Percentiles rank a stretch among this genome's conserved stretches.
Evolutionary conservation across 495 filamentous ascomycete genomes (phyloP).

Genomic region (Hypoxylon lenormandii): DNA sequence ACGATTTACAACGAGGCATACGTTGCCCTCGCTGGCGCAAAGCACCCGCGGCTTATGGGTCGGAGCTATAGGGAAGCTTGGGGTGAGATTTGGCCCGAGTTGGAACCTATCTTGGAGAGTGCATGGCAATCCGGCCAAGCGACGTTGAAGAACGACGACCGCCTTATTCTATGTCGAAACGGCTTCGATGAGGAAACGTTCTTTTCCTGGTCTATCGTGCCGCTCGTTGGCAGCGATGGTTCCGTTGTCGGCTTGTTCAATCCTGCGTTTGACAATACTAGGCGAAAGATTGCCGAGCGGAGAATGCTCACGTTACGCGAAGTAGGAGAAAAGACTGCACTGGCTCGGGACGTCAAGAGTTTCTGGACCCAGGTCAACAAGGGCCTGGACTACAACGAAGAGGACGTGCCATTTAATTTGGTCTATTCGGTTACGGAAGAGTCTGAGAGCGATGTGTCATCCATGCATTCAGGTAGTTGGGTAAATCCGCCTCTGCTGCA

Average conservation of each 20-base stretch:
- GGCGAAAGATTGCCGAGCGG: constrained; percentile 72
- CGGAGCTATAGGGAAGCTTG: constrained; percentile 71
- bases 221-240: constrained; percentile 72
- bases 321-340: constrained; percentile 74
- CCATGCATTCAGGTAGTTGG: constrained; percentile 70
- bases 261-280: constrained; percentile 75
- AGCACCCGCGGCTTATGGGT: constrained; percentile 77
- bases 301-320: constrained; percentile 75
- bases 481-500: constrained; percentile 65
- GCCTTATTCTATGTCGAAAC: constrained; percentile 70
- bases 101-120: constrained; percentile 69
- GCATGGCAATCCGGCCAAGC: constrained; percentile 71
- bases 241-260: constrained; percentile 74
- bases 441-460: constrained; percentile 69
- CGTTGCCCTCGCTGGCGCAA: constrained; percentile 73
- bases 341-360: constrained; percentile 72
- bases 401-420: constrained; percentile 72
- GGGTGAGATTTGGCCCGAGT: constrained; percentile 74
- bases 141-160: constrained; percentile 80
- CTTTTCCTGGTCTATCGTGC: constrained; percentile 76
- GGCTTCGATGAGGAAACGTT: constrained; percentile 75
- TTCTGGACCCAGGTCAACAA: constrained; percentile 71
- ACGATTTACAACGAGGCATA: constrained; percentile 82
- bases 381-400: constrained; percentile 70
- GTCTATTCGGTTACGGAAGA: constrained; percentile 73